Evolutionary conservation across 2,329 filamentous ascomycete species (phyloP).

Genomic region (Aspergillus sp.): DNA sequence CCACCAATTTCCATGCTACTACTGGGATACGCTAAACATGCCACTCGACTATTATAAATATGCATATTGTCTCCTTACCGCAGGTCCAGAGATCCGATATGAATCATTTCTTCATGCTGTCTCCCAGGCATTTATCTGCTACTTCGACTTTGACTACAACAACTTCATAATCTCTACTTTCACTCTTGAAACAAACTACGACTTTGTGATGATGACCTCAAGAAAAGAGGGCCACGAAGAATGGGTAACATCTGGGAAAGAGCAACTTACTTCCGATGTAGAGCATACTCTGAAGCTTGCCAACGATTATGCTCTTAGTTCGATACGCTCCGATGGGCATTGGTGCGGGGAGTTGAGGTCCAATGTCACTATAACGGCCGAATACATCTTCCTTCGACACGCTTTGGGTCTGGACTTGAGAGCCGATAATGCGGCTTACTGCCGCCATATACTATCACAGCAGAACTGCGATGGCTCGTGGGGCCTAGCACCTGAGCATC

Average conservation of each 20-base stretch:
- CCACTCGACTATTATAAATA: too few relatives aligned
- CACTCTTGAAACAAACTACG: too few relatives aligned
- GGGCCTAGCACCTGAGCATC: constrained; percentile 27
- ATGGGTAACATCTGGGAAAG: background rate
- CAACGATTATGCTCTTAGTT: background rate
- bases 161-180: too few relatives aligned
- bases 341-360: constrained; percentile 30
- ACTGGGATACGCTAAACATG: too few relatives aligned
- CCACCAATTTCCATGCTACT: too few relatives aligned
- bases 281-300: background rate
- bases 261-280: background rate
- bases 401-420: constrained; percentile 24
- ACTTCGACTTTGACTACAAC: too few relatives aligned
- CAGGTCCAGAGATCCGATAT: too few relatives aligned
- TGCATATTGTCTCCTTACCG: too few relatives aligned
- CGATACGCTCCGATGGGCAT: constrained; percentile 21
- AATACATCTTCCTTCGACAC: constrained; percentile 31
- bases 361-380: constrained; percentile 28
- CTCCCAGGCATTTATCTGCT: too few relatives aligned
- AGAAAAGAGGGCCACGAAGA: background rate
- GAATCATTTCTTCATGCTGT: too few relatives aligned
- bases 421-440: constrained; percentile 13
- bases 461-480: constrained; percentile 37
- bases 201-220: background rate
- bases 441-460: constrained; percentile 18